Percentiles rank a stretch among this genome's conserved stretches.
These are phyloP conservation scores for Escallonia rubra DNA, from an alignment of 129 eudicot genomes.

Conservation along the genomic window DNA sequence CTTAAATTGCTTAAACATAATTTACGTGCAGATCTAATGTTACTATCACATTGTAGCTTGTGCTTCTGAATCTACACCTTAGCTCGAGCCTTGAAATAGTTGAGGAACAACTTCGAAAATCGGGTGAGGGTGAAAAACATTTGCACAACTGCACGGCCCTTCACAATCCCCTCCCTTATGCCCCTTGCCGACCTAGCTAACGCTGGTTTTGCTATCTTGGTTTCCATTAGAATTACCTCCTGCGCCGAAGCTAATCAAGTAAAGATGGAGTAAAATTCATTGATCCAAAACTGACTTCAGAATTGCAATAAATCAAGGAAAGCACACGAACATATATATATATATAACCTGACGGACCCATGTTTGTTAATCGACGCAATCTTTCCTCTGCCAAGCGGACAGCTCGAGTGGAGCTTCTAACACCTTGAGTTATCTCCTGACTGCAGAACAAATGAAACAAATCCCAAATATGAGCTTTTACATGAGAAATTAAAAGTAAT, in stretches of 20 bases:
- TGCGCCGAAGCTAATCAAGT: conserved; percentile 76
- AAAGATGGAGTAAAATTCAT: conserved; percentile 59
- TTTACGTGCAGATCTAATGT: conserved; percentile 1
- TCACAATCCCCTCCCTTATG: conserved; percentile 67
- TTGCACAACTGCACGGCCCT: conserved; percentile 57
- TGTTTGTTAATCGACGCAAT: conserved; percentile 55
- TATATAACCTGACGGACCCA: conserved; percentile 53
- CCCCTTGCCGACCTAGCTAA: conserved; percentile 78
- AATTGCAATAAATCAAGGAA: background rate
- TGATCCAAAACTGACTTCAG: conserved; percentile 3
- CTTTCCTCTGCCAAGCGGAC: conserved; percentile 85
- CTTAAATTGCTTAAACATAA: background rate
- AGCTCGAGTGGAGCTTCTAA: conserved; percentile 81
- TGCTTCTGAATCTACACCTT: conserved; percentile 27
- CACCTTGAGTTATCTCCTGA: conserved; percentile 87
- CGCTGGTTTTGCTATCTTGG: conserved; percentile 43
- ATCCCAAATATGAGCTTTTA: background rate
- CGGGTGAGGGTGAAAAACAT: conserved; percentile 58
- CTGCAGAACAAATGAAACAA: conserved; percentile 27
- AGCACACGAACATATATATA: background rate
- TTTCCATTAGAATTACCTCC: conserved; percentile 45
- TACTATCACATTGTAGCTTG: conserved; percentile 14
- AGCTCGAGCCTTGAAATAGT: conserved; percentile 46
- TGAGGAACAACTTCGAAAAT: conserved; percentile 47
- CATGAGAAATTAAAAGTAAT: background rate